Conservation (phyloP, 495 filamentous ascomycete species). For the Talaromyces nanjingensis region DNA sequence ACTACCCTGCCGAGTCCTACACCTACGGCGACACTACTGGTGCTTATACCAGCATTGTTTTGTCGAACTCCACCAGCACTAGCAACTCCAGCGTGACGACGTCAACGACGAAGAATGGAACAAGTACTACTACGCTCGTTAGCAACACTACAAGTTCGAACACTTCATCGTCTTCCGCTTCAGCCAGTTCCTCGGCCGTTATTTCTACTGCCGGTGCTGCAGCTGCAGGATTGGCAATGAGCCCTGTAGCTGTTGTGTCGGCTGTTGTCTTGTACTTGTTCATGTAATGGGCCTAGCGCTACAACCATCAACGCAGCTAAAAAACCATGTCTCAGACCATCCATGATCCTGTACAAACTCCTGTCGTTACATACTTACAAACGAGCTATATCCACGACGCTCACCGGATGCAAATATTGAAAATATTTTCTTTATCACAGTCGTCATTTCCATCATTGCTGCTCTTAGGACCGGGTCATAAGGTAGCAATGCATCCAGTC, state of each 20-base stretch:
- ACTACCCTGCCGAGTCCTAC: slow-evolving; percentile 33
- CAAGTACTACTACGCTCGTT: background rate
- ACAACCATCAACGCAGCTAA: background rate
- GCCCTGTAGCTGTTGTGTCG: background rate
- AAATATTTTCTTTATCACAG: background rate
- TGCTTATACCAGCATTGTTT: slow-evolving; percentile 28
- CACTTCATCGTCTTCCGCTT: background rate
- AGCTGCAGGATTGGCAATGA: background rate
- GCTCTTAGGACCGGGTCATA: background rate
- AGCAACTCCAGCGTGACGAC: background rate
- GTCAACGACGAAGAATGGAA: background rate
- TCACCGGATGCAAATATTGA: background rate
- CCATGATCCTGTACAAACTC: background rate
- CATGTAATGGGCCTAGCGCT: background rate
- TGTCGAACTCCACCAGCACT: background rate
- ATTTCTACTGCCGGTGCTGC: background rate
- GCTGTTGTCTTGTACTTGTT: background rate
- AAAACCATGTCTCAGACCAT: background rate
- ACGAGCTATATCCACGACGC: background rate
- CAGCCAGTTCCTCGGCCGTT: background rate
- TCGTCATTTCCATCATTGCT: background rate
- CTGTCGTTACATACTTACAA: background rate
- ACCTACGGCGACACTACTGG: slow-evolving; percentile 30
- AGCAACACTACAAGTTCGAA: background rate
- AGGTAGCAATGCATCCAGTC: background rate